Evolutionary conservation across 163 green algal species (phyloP), one percentile per base, ranked within the genome.

Genomic region (Prototheca cutis): DNA sequence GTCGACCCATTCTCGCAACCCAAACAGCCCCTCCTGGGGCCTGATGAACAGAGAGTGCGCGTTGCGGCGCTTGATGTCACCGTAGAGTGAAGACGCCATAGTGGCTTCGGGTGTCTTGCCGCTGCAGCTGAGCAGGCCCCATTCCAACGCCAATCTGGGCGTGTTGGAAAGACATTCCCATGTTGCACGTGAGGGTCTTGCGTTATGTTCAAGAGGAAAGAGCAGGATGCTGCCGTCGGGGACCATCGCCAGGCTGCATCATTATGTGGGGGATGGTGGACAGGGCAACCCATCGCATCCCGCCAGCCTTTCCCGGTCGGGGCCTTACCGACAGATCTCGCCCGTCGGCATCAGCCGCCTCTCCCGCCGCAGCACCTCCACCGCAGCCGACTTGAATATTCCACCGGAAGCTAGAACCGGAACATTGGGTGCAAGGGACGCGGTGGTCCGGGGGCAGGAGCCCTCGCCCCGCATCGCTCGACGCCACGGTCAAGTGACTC

Each of bases 21-120:
- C 76, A 64, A 84, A 84, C 6, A 80, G 52, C n/a, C 76, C 76
- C 29, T 80, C 73, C 19, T 71, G 60, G 6, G 76, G 76, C 28
- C 73, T 56, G 19, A 77, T 80, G 58, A 94, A 94, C 1, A 87
- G 62, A 15, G 75, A 87, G n/a, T 71, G 73, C 5, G 67, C 53
- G 18, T 72, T 72, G 52, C 89, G 88, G 4, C 81, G 70, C 65
- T 91, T 91, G 29, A 94, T 75, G 62, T 94, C 86, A 6, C 82
- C 89, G 61, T 92, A 92, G 54, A 92, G 59, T 0, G 84, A 80
- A 2, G 73, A 85, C 0, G 86, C 86, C 86, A 94, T 92, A 29
- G 84, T 93, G 1, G 86, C 84, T 55, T 94, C 84, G 4, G 86
- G 86, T 0, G 84, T 92, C 59, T 87, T 88, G 59, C 84, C 86